phyloP scores from a whole-genome alignment of 2,329 filamentous ascomycete genomes.

The Colletotrichum tropicicola region DNA sequence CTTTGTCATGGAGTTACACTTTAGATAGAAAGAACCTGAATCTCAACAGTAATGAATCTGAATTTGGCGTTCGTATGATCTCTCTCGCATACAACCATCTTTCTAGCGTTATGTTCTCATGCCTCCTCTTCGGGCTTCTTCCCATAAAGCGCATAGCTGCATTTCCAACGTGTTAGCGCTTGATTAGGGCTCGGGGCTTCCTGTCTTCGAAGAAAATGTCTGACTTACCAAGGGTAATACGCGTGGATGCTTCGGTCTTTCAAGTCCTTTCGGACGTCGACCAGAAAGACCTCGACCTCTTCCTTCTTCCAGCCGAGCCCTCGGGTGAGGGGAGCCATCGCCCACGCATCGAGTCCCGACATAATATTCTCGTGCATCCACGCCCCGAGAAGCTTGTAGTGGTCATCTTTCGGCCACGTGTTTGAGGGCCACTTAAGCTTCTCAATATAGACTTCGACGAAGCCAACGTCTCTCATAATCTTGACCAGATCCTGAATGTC shows the following conservation, averaged over 20 bases:
- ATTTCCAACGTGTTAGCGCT: no score
- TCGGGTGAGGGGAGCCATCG: conserved; percentile 43
- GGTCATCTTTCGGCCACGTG: not conserved
- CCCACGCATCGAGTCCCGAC: conserved; percentile 43
- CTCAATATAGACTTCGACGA: not conserved
- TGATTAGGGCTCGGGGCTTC: no score
- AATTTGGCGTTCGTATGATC: no score
- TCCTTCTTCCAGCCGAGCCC: conserved; percentile 41
- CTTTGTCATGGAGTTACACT: no score
- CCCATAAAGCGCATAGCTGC: not conserved
- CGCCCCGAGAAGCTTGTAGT: not conserved
- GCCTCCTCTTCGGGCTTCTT: not conserved
- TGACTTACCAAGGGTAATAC: conserved; percentile 46
- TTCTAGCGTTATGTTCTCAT: not conserved
- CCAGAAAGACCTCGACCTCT: conserved; percentile 43
- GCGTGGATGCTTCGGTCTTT: conserved; percentile 43
- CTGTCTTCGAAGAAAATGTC: not conserved
- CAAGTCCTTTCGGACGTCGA: conserved; percentile 42
- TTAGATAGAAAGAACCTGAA: no score
- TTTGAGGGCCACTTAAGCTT: not conserved
- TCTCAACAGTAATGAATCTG: no score
- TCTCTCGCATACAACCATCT: no score
- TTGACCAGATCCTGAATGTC: not conserved
- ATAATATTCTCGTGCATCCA: conserved; percentile 31
- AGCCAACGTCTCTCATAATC: not conserved